Conservation (phyloP, 208 protist genomes). For the Leishmania aethiopica region DNA sequence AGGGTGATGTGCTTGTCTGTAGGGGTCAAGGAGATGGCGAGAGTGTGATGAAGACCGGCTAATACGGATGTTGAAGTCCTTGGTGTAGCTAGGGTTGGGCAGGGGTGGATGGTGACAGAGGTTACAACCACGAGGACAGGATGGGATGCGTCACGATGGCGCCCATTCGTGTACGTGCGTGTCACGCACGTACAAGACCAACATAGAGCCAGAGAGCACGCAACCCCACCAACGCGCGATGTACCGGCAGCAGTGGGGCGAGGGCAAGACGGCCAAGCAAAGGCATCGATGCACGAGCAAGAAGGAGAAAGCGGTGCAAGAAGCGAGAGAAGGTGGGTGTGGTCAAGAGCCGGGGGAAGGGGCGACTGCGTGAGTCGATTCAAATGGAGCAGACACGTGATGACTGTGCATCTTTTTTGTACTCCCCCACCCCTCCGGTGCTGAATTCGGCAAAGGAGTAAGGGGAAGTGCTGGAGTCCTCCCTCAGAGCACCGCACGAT, state of each 20-base stretch:
- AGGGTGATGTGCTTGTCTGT: not conserved
- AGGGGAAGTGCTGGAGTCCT: not conserved
- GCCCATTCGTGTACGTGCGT: not conserved
- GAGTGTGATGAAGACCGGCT: not conserved
- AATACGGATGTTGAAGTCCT: not conserved
- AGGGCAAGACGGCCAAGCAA: not conserved
- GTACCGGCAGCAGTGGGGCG: not conserved
- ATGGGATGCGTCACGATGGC: not conserved
- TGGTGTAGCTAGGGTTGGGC: not conserved
- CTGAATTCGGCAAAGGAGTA: not conserved
- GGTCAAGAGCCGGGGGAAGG: not conserved
- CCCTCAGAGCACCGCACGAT: not conserved
- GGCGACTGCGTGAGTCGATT: not conserved
- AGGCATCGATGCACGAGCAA: not conserved
- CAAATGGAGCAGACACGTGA: not conserved
- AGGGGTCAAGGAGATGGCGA: not conserved
- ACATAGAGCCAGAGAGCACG: not conserved
- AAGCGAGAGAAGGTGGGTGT: not conserved
- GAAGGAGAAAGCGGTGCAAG: not conserved
- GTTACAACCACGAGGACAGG: not conserved
- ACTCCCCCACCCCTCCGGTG: not conserved
- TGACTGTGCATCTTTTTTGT: not conserved
- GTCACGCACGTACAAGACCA: not conserved
- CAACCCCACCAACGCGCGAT: not conserved
- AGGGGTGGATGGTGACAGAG: not conserved